Percentiles rank a stretch among this genome's conserved stretches.
Conservation (phyloP, 1,139 yeast species). For the Nakaseomyces delphensis region DNA sequence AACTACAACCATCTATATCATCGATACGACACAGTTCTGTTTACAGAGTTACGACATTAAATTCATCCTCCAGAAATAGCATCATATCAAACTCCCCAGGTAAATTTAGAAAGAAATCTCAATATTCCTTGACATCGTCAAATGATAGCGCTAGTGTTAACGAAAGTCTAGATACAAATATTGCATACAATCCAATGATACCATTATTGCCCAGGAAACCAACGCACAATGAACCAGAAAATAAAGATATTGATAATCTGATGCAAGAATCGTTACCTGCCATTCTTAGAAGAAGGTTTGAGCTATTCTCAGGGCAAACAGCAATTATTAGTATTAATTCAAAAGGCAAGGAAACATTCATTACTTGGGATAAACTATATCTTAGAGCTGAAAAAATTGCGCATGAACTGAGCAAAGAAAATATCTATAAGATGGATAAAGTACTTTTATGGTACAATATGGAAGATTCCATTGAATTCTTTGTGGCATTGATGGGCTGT, state of each 20-base stretch:
- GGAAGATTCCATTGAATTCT: constrained; percentile 75
- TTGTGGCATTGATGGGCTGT: constrained; percentile 82
- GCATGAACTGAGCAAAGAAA: constrained; percentile 69
- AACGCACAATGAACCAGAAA: constrained; percentile 12
- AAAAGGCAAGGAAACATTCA: constrained; percentile 72
- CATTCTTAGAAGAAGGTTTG: constrained; percentile 65
- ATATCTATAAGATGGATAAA: constrained; percentile 70
- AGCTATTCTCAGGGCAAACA: constrained; percentile 51
- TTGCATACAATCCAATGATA: constrained; percentile 34
- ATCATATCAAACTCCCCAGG: constrained; percentile 9
- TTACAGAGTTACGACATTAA: constrained; percentile 27
- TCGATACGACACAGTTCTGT: constrained; percentile 14
- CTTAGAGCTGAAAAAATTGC: constrained; percentile 81
- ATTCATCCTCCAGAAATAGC: constrained; percentile 18
- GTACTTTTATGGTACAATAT: constrained; percentile 79
- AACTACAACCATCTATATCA: neutral
- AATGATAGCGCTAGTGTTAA: constrained; percentile 11
- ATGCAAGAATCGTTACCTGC: constrained; percentile 55
- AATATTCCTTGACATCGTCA: constrained; percentile 13
- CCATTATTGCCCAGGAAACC: constrained; percentile 55
- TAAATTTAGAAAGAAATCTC: constrained; percentile 15
- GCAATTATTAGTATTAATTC: constrained; percentile 69
- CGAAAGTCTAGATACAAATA: constrained; percentile 6
- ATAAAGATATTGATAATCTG: constrained; percentile 18
- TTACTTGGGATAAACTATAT: constrained; percentile 87